Evolutionary conservation across 495 filamentous ascomycete genomes (phyloP).

Genomic region (Aspergillus biplanus): DNA sequence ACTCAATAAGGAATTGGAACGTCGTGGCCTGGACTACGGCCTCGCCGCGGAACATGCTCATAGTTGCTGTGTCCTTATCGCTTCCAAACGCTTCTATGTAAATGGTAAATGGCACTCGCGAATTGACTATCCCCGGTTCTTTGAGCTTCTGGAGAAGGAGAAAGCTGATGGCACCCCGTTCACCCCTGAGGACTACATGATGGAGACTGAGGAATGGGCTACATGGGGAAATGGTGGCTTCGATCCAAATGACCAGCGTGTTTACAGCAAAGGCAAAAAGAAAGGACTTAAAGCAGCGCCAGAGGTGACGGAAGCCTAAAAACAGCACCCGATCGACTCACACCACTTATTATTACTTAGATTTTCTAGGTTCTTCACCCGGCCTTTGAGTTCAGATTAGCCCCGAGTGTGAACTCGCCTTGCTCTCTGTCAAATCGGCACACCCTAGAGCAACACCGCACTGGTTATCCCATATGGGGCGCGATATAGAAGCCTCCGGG

Average conservation of each 20-base stretch:
- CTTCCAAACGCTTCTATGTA: constrained; percentile 71
- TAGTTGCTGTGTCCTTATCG: constrained; percentile 88
- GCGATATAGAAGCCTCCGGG: too few relatives aligned
- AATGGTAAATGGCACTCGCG: constrained; percentile 85
- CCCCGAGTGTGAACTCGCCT: too few relatives aligned
- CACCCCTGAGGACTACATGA: constrained; percentile 88
- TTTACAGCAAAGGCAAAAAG: constrained; percentile 73
- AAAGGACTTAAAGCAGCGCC: constrained; percentile 21
- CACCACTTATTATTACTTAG: neutral
- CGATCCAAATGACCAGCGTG: constrained; percentile 84
- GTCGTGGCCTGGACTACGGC: constrained; percentile 76
- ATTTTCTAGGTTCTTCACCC: neutral
- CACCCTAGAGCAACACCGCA: too few relatives aligned
- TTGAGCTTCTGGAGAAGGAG: constrained; percentile 73
- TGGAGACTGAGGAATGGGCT: constrained; percentile 88
- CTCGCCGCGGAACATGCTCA: constrained; percentile 95
- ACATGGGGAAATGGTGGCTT: constrained; percentile 94
- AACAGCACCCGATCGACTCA: neutral
- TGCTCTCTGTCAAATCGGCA: too few relatives aligned
- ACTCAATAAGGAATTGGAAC: constrained; percentile 65
- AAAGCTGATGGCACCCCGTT: constrained; percentile 64
- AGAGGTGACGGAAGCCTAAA: neutral
- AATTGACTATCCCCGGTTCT: constrained; percentile 90
- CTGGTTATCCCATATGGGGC: too few relatives aligned
- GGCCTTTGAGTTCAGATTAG: too few relatives aligned